Evolutionary conservation across 169 alveolate species (phyloP).

Genomic region (Eimeria tenella): DNA sequence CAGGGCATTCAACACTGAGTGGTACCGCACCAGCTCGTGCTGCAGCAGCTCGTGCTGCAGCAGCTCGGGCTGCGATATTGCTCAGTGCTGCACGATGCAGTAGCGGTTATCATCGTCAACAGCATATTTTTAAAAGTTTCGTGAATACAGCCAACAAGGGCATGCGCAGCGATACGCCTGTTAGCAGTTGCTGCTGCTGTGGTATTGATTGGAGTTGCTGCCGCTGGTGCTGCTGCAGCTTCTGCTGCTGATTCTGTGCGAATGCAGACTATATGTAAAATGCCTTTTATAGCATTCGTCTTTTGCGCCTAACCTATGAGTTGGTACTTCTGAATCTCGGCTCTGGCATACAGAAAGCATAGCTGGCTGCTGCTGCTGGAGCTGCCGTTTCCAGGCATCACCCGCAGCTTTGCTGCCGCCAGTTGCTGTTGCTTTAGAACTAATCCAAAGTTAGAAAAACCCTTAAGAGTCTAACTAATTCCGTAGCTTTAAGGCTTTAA

Average conservation of each 20-base stretch:
- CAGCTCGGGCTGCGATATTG: not conserved
- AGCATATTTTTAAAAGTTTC: no score
- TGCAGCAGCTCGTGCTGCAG: constrained; percentile 6
- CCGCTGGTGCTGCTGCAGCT: not conserved
- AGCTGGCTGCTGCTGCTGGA: no score
- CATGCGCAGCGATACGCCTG: not conserved
- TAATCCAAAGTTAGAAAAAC: no score
- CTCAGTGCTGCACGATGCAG: not conserved
- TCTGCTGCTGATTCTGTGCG: not conserved
- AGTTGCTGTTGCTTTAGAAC: no score
- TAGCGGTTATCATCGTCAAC: not conserved
- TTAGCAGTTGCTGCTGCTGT: not conserved
- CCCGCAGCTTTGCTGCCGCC: no score
- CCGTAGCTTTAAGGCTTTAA: no score
- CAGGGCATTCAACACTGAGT: constrained; percentile 85
- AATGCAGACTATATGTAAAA: not conserved
- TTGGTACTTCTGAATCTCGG: no score
- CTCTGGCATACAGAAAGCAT: no score
- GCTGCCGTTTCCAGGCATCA: no score
- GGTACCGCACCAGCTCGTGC: not conserved
- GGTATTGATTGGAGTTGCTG: not conserved
- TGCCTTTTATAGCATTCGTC: no score
- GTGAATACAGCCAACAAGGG: not conserved
- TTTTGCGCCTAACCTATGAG: no score
- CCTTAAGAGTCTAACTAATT: no score